A percentile compares a stretch with the other conserved stretches of the same genome.
Conservation (phyloP, 139 green algal species). For the Auxenochlorella pyrenoidosa region DNA sequence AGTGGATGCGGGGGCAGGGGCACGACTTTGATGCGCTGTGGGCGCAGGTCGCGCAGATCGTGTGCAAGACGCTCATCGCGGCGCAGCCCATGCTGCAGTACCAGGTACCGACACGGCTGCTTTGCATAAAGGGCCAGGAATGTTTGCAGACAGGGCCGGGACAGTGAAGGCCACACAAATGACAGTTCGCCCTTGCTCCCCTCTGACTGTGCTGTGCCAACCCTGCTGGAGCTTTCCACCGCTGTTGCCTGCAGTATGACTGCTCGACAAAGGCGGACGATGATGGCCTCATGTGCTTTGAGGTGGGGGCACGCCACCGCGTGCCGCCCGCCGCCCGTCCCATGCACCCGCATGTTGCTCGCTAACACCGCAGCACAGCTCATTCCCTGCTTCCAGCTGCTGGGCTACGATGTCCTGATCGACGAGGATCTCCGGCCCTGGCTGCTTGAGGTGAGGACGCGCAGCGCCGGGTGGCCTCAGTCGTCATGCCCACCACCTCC, state of each 20-base stretch:
- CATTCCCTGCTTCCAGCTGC: constrained; percentile 29
- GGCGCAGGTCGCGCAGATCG: constrained; percentile 63
- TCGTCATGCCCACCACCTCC: background rate
- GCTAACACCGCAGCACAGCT: no score
- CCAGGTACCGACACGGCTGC: background rate
- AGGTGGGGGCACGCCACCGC: constrained; percentile 30
- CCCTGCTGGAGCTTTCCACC: background rate
- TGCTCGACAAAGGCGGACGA: constrained; percentile 56
- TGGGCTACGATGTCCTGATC: constrained; percentile 77
- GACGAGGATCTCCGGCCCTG: constrained; percentile 75
- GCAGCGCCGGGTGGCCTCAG: background rate
- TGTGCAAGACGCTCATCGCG: constrained; percentile 72
- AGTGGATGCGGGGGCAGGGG: constrained; percentile 44
- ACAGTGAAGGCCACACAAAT: no score
- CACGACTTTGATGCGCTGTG: constrained; percentile 62
- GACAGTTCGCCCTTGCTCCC: no score
- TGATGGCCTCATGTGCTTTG: constrained; percentile 81
- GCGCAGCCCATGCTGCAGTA: constrained; percentile 74
- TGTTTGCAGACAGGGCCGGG: no score
- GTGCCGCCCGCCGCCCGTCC: no score
- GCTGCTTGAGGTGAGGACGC: constrained; percentile 70
- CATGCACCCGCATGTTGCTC: no score
- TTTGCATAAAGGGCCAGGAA: background rate
- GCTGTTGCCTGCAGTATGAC: constrained; percentile 67
- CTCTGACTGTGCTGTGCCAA: background rate